phyloP scores from a whole-genome alignment of 257 asterid genomes.

The Lavandula angustifolia region DNA sequence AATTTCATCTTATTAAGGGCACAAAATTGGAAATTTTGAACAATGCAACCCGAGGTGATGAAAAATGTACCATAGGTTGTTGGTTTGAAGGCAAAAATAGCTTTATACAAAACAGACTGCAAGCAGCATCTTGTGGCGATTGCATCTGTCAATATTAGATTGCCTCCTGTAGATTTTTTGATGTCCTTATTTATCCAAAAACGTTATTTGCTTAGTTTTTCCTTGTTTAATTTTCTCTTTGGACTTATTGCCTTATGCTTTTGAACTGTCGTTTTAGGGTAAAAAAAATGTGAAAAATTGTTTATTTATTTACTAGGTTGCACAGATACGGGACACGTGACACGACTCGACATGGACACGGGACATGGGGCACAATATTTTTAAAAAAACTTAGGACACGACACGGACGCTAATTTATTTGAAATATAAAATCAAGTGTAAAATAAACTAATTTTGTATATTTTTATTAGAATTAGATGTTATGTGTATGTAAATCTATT shows the following conservation, averaged over 20 bases:
- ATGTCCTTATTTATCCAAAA: conserved; percentile 1
- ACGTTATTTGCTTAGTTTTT: conserved; percentile 5
- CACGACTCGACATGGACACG: no score
- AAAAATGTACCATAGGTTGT: no score
- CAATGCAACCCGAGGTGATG: conserved; percentile 25
- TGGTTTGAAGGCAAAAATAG: conserved; percentile 4
- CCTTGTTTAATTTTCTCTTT: conserved; percentile 15
- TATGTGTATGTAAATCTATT: no score
- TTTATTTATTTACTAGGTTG: conserved; percentile 3
- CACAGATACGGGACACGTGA: no score
- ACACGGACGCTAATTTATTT: no score
- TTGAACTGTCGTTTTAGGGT: conserved; percentile 8
- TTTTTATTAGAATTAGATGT: no score
- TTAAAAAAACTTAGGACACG: no score
- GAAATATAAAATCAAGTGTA: no score
- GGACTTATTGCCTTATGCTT: conserved; percentile 15
- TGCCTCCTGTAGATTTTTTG: conserved; percentile 5
- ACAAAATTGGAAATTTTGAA: conserved; percentile 6
- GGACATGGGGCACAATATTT: no score
- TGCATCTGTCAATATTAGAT: background rate
- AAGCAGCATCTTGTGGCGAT: background rate
- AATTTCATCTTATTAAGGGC: background rate
- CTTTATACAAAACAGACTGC: background rate
- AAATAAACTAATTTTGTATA: no score
- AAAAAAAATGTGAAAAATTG: conserved; percentile 1